A percentile compares a stretch with the other conserved stretches of the same genome.
Evolutionary conservation across 2,329 filamentous ascomycete species (phyloP).

Genomic region (Pseudogymnoascus destructans): DNA sequence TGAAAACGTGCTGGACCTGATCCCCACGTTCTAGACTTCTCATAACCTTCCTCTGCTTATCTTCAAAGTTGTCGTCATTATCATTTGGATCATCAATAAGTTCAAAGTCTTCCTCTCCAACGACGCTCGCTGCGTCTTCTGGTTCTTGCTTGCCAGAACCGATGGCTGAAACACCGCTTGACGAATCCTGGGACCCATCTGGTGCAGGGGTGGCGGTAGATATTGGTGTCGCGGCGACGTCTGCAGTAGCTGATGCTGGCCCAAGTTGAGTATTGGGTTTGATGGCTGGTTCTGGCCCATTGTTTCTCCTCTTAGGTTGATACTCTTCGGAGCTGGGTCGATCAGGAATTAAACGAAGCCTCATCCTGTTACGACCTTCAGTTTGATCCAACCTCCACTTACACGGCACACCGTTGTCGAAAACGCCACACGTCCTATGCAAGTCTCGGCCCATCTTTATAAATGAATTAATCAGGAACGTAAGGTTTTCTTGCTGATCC

Average conservation of each 20-base stretch:
- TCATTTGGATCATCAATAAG: constrained; percentile 88
- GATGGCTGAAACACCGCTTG: not conserved
- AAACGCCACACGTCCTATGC: constrained; percentile 66
- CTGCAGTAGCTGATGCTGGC: not conserved
- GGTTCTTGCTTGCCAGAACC: constrained; percentile 6
- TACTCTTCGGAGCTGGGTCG: constrained; percentile 57
- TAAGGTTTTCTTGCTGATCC: constrained; percentile 83
- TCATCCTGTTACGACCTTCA: constrained; percentile 90
- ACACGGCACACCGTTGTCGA: constrained; percentile 47
- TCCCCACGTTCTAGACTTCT: constrained; percentile 81
- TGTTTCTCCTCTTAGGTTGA: constrained; percentile 65
- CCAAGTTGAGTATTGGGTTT: constrained; percentile 25
- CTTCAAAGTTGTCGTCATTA: constrained; percentile 69
- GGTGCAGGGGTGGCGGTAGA: constrained; percentile 14
- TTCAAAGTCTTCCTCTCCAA: constrained; percentile 81
- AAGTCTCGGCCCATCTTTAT: constrained; percentile 68
- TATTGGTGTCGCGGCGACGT: constrained; percentile 10
- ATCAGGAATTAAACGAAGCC: constrained; percentile 74
- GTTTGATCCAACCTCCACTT: constrained; percentile 95
- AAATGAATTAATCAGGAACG: constrained; percentile 63
- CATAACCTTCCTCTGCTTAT: constrained; percentile 98
- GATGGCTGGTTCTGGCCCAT: constrained; percentile 30
- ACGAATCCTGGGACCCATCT: constrained; percentile 12
- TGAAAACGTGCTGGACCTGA: constrained; percentile 85
- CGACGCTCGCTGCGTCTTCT: constrained; percentile 24